A percentile compares a stretch with the other conserved stretches of the same genome.
Evolutionary conservation across 192 early-diverging fungal genomes (phyloP).

Genomic region (Ambispora gerdemannii): DNA sequence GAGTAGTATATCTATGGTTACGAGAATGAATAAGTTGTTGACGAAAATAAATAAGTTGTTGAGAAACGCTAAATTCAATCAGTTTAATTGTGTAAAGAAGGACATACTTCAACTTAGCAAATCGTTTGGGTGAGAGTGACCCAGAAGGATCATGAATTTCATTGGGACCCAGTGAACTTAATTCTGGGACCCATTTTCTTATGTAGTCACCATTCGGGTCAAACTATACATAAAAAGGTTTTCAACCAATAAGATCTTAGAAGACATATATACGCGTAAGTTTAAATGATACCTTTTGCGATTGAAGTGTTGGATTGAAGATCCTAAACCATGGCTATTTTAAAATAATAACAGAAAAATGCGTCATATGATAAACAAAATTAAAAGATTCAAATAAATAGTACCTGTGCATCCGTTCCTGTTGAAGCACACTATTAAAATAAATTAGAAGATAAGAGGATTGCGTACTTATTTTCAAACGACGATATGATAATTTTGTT

Average conservation of each 20-base stretch:
- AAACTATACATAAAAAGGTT: constrained; percentile 32
- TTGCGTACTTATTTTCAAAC: constrained; percentile 7
- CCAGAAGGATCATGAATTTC: constrained; percentile 57
- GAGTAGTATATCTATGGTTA: constrained; percentile 49
- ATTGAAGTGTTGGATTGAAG: constrained; percentile 55
- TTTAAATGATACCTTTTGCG: constrained; percentile 22
- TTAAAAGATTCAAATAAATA: neutral
- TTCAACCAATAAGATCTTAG: neutral
- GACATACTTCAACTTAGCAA: constrained; percentile 48
- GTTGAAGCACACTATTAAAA: constrained; percentile 53
- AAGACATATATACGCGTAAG: neutral
- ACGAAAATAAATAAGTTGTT: neutral
- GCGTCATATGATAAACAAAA: neutral
- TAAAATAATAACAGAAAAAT: neutral
- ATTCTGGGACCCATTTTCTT: constrained; percentile 60
- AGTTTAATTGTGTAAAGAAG: neutral
- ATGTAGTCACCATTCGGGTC: constrained; percentile 60
- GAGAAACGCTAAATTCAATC: neutral
- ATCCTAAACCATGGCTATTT: constrained; percentile 60
- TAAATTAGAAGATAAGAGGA: constrained; percentile 10
- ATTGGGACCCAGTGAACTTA: constrained; percentile 41
- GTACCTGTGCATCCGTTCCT: constrained; percentile 57
- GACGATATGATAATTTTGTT: neutral
- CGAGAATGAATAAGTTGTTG: neutral
- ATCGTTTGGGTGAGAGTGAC: constrained; percentile 36